Evolutionary conservation across 371 early-diverging fungal species (phyloP).

Genomic region (Zopfochytrium polystomum): DNA sequence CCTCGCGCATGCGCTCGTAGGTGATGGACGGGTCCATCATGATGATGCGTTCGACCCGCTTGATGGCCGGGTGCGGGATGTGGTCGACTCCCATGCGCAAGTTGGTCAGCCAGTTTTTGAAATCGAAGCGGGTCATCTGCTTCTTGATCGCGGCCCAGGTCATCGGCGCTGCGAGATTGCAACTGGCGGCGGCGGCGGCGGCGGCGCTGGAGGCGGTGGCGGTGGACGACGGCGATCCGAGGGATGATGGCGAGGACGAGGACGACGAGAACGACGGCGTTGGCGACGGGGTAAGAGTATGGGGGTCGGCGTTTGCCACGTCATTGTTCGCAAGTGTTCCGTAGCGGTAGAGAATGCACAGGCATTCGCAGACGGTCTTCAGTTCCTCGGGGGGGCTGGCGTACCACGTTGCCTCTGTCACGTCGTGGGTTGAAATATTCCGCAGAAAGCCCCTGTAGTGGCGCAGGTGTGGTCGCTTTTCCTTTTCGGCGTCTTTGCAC

Average conservation of each 20-base stretch:
- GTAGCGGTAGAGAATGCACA: conserved; percentile 35
- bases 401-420: conserved; percentile 46
- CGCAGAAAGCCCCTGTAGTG: conserved; percentile 40
- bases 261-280: no score
- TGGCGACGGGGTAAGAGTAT: background rate
- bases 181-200: background rate
- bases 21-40: conserved; percentile 41
- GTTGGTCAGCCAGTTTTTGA: conserved; percentile 44
- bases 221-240: background rate
- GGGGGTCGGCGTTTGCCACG: background rate
- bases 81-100: conserved; percentile 32
- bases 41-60: conserved; percentile 46
- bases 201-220: background rate
- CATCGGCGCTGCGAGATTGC: background rate
- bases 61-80: conserved; percentile 29
- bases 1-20: conserved; percentile 46
- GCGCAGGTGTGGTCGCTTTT: conserved; percentile 27
- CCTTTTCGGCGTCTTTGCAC: conserved; percentile 13
- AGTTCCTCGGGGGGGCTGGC: conserved; percentile 43
- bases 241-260: background rate
- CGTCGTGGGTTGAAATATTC: conserved; percentile 23
- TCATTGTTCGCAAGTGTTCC: background rate
- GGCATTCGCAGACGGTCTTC: conserved; percentile 49
- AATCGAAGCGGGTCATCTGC: conserved; percentile 40
- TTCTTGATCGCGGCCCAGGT: conserved; percentile 42